These are phyloP conservation scores for Capsicum chinense DNA, from an alignment of 257 asterid species.

Conservation along the genomic window DNA sequence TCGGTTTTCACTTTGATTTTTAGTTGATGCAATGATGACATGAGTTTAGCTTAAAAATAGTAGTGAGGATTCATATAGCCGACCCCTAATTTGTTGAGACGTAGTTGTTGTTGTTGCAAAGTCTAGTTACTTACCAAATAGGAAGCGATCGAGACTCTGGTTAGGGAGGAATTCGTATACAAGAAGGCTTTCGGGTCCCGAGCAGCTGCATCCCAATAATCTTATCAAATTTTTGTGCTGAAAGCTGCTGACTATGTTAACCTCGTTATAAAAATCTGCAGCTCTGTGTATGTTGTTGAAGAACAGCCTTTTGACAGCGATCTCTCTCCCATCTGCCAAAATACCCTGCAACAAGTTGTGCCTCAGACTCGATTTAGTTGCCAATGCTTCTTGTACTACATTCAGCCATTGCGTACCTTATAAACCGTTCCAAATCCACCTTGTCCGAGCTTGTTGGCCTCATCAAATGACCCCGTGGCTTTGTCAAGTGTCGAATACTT, in stretches of 20 bases:
- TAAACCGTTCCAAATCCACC: constrained; percentile 46
- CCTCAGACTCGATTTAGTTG: neutral
- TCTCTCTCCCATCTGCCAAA: constrained; percentile 40
- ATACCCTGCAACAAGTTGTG: constrained; percentile 30
- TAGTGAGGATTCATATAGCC: neutral
- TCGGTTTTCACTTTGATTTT: neutral
- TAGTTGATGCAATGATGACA: neutral
- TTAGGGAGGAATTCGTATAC: constrained; percentile 39
- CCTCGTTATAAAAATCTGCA: constrained; percentile 39
- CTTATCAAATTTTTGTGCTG: constrained; percentile 38
- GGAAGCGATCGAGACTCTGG: constrained; percentile 40
- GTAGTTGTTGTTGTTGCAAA: neutral
- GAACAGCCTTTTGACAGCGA: constrained; percentile 44
- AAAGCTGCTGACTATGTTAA: constrained; percentile 38
- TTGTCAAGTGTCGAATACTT: constrained; percentile 45
- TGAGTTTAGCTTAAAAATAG: neutral
- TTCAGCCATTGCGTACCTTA: constrained; percentile 30
- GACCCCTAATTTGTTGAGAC: neutral
- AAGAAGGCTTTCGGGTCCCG: constrained; percentile 44
- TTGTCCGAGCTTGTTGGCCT: constrained; percentile 44
- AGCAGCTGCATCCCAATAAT: constrained; percentile 41
- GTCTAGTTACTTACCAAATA: constrained; percentile 36
- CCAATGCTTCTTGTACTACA: too few species aligned
- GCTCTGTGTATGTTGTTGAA: constrained; percentile 31
- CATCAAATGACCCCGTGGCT: constrained; percentile 42